phyloP scores from a whole-genome alignment of 352 stramenopile species.

The Blastocystis sp. region DNA sequence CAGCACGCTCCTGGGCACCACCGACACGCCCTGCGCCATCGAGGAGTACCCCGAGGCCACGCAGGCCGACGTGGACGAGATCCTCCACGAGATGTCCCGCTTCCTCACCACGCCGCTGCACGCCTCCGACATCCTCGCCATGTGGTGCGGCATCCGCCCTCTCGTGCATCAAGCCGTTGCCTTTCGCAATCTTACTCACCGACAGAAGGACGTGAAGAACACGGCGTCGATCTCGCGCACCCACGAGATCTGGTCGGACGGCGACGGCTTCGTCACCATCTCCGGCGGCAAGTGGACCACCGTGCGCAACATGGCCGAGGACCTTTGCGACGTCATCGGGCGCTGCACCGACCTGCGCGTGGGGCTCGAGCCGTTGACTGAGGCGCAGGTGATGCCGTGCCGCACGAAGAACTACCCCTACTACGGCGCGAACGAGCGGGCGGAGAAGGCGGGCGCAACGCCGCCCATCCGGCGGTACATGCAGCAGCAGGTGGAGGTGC shows the following conservation, averaged over 20 bases:
- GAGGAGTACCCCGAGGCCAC: constrained; percentile 88
- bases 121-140: constrained; percentile 85
- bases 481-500: constrained; percentile 42
- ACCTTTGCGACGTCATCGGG: constrained; percentile 76
- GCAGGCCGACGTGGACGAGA: constrained; percentile 87
- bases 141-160: constrained; percentile 90
- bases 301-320: constrained; percentile 90
- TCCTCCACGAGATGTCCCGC: constrained; percentile 82
- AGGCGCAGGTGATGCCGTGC: constrained; percentile 72
- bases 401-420: constrained; percentile 86
- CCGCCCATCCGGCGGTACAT: constrained; percentile 19
- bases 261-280: constrained; percentile 87
- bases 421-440: constrained; percentile 80
- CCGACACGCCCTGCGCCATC: constrained; percentile 86
- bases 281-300: constrained; percentile 94
- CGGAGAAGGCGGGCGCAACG: background rate
- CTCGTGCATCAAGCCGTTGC: constrained; percentile 82
- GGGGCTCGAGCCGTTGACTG: constrained; percentile 73
- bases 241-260: constrained; percentile 86
- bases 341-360: background rate
- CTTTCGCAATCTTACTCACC: background rate
- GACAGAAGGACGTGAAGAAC: constrained; percentile 66
- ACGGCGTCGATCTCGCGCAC: constrained; percentile 86
- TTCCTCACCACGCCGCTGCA: constrained; percentile 78
- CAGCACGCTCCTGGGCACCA: constrained; percentile 85